phyloP scores from a whole-genome alignment of 2,329 filamentous ascomycete species.

The Hymenoscyphus infarciens region DNA sequence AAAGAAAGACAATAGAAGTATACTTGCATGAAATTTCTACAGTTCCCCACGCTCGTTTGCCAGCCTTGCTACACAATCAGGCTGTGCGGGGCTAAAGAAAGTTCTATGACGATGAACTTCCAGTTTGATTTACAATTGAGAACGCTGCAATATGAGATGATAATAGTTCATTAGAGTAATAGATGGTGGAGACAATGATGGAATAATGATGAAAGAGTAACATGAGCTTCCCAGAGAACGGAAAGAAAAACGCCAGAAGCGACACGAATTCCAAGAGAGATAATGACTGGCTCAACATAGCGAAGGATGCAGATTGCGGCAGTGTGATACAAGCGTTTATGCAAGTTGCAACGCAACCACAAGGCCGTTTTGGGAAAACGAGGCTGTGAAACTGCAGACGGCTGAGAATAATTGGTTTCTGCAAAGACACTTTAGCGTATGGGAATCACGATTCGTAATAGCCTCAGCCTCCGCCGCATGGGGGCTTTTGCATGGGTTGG shows the following conservation, averaged over 20 bases:
- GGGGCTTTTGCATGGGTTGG: background rate
- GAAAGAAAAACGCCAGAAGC: background rate
- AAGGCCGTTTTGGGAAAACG: background rate
- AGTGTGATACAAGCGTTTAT: constrained; percentile 2
- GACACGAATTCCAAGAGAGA: background rate
- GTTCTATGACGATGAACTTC: background rate
- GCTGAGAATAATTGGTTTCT: constrained; percentile 5
- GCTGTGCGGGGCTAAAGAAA: background rate
- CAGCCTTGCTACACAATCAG: background rate
- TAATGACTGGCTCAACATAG: background rate
- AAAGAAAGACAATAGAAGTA: background rate
- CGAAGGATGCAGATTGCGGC: background rate
- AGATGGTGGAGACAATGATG: background rate
- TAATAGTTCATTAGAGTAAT: background rate
- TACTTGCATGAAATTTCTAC: background rate
- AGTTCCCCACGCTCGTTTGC: background rate
- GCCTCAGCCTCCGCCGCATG: constrained; percentile 1
- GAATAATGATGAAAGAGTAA: background rate
- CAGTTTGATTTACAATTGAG: background rate
- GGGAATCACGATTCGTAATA: background rate
- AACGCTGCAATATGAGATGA: background rate
- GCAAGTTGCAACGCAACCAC: background rate
- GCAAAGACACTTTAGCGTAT: background rate
- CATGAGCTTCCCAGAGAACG: background rate
- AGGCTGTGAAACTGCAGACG: background rate